Evolutionary conservation across 2,329 filamentous ascomycete species (phyloP).

Genomic region (Fusarium penzigii): DNA sequence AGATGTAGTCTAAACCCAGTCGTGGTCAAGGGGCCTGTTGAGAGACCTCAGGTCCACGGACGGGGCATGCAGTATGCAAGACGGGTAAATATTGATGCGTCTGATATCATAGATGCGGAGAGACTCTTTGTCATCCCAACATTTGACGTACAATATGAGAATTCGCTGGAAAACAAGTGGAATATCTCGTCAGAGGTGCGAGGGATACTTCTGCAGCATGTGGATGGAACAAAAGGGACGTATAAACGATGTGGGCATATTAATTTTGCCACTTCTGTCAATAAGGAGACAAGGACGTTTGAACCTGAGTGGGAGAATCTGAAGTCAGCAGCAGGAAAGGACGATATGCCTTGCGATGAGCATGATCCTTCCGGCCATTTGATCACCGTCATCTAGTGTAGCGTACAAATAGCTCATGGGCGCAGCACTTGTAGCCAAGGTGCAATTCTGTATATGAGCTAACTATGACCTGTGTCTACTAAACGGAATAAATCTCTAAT

Average conservation of each 20-base stretch:
- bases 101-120: conserved; percentile 1
- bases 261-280: not conserved
- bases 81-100: not conserved
- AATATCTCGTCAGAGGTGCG: conserved; percentile 6
- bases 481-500: conserved; percentile 7
- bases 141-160: conserved; percentile 3
- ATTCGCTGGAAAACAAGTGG: conserved; percentile 4
- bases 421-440: too few relatives aligned
- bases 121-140: conserved; percentile 9
- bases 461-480: too few relatives aligned
- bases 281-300: conserved; percentile 4
- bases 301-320: conserved; percentile 1
- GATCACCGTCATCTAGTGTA: conserved; percentile 1
- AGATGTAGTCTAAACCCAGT: conserved; percentile 7
- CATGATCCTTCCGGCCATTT: conserved; percentile 7
- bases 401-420: too few relatives aligned
- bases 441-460: too few relatives aligned
- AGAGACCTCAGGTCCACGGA: not conserved
- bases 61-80: conserved; percentile 3
- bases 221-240: not conserved
- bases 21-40: not conserved
- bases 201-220: conserved; percentile 3
- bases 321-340: not conserved
- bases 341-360: conserved; percentile 4
- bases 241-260: conserved; percentile 12